Evolutionary conservation across 1,284 basidiomycete species (phyloP).

Genomic region (Paramarasmius palmivorus): DNA sequence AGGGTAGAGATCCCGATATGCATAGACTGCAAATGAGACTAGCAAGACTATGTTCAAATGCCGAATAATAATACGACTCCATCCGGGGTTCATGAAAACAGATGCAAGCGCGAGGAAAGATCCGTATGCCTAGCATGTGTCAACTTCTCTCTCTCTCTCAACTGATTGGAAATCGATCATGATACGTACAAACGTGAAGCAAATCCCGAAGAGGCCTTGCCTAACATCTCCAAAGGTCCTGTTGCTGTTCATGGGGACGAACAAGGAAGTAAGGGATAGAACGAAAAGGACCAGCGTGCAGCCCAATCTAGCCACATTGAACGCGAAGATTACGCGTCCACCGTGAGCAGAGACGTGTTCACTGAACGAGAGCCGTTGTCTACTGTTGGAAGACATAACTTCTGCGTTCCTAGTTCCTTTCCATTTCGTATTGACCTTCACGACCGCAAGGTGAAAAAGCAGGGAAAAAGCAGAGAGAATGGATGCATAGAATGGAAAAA

Average conservation of each 20-base stretch:
- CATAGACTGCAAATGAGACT: constrained; percentile 41
- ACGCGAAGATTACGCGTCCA: constrained; percentile 31
- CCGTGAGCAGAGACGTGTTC: constrained; percentile 28
- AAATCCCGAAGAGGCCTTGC: constrained; percentile 31
- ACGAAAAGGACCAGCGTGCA: constrained; percentile 37
- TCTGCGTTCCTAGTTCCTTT: constrained; percentile 5
- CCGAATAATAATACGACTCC: constrained; percentile 27
- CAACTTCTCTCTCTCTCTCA: not conserved
- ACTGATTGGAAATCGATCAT: too few relatives aligned
- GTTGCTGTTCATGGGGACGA: constrained; percentile 14
- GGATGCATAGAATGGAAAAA: constrained; percentile 30
- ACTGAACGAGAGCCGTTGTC: constrained; percentile 17
- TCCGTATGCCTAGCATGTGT: constrained; percentile 23
- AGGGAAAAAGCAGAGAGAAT: constrained; percentile 27
- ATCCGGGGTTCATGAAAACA: constrained; percentile 25
- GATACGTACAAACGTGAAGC: constrained; percentile 31
- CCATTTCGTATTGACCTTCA: constrained; percentile 8
- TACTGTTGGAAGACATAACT: constrained; percentile 3
- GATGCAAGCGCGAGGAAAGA: constrained; percentile 30
- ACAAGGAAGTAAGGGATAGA: constrained; percentile 33
- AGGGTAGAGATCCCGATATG: constrained; percentile 68
- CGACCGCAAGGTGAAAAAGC: constrained; percentile 23
- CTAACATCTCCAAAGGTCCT: too few relatives aligned
- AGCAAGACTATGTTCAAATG: constrained; percentile 39
- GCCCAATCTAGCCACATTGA: constrained; percentile 35